phyloP scores from a whole-genome alignment of 176 grass and related monocot genomes.

The Paspalum notatum region DNA sequence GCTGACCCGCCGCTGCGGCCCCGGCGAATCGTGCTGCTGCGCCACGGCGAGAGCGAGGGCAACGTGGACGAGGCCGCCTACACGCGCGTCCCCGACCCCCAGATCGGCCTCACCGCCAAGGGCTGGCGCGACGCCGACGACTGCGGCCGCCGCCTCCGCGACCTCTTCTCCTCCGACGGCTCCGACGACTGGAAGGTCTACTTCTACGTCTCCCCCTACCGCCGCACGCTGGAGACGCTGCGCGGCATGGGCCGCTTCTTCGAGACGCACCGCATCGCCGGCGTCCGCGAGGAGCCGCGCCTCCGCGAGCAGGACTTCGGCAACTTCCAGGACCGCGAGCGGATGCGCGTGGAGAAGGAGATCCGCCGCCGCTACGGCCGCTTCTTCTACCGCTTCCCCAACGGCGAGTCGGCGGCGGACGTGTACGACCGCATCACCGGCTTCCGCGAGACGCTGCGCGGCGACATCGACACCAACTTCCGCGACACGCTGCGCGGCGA shows the following conservation, averaged over 20 bases:
- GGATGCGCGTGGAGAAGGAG: constrained; percentile 74
- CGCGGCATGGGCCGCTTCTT: constrained; percentile 62
- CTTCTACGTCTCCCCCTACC: constrained; percentile 90
- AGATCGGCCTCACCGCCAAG: constrained; percentile 66
- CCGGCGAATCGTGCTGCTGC: constrained; percentile 75
- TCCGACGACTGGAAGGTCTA: constrained; percentile 72
- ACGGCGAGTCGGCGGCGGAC: constrained; percentile 84
- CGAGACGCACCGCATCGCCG: constrained; percentile 65
- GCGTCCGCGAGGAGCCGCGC: constrained; percentile 78
- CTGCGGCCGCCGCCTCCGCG: constrained; percentile 55
- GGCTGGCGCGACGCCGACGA: constrained; percentile 60
- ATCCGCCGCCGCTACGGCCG: constrained; percentile 52
- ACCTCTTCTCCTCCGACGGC: constrained; percentile 31
- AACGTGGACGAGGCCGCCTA: constrained; percentile 81
- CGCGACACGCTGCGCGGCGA: constrained; percentile 61
- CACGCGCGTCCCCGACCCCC: constrained; percentile 79
- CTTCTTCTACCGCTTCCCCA: constrained; percentile 77
- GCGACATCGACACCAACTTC: constrained; percentile 80
- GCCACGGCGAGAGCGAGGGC: constrained; percentile 87
- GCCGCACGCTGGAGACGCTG: constrained; percentile 67
- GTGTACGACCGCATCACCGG: constrained; percentile 82
- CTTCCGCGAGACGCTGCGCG: constrained; percentile 71
- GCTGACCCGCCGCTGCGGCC: constrained; percentile 42
- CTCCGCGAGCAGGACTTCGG: constrained; percentile 89
- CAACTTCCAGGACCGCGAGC: constrained; percentile 74